Evolutionary conservation across 139 green algal species (phyloP).

Genomic region (Pycnococcus provasolii): DNA sequence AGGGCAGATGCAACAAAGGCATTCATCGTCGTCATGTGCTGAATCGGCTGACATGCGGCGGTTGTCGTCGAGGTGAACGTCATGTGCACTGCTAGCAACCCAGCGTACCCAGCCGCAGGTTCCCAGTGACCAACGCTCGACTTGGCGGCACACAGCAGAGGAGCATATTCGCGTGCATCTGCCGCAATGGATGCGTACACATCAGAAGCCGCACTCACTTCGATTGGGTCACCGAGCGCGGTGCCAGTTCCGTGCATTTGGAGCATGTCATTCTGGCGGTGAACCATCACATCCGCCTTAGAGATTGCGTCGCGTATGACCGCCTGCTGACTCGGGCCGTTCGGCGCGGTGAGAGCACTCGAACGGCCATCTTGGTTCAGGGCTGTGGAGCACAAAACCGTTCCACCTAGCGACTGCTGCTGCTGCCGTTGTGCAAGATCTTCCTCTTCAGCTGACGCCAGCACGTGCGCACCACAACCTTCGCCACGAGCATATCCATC

Average conservation of each 20-base stretch:
- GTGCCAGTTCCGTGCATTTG: conserved; percentile 77
- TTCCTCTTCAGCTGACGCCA: neutral
- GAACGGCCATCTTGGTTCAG: conserved; percentile 84
- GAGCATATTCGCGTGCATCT: conserved; percentile 19
- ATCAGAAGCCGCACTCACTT: conserved; percentile 53
- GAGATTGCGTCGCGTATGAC: conserved; percentile 49
- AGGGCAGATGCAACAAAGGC: too few relatives aligned
- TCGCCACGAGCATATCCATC: conserved; percentile 60
- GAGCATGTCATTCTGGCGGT: conserved; percentile 29
- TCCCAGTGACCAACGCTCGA: conserved; percentile 69
- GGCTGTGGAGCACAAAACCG: conserved; percentile 23
- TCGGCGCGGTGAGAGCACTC: conserved; percentile 71
- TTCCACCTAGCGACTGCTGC: conserved; percentile 3
- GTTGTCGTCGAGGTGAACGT: too few relatives aligned
- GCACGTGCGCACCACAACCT: conserved; percentile 18
- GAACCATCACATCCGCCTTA: conserved; percentile 4
- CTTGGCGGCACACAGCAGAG: conserved; percentile 45
- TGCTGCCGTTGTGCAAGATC: too few relatives aligned
- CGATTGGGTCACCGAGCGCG: conserved; percentile 72
- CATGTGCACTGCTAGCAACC: neutral
- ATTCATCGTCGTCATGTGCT: too few relatives aligned
- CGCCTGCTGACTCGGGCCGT: conserved; percentile 68
- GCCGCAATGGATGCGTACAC: conserved; percentile 30
- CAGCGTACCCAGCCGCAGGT: conserved; percentile 6
- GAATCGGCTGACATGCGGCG: too few relatives aligned